These are phyloP conservation scores for Diutina pseudorugosa DNA, from an alignment of 1,139 yeast genomes.

Conservation along the genomic window DNA sequence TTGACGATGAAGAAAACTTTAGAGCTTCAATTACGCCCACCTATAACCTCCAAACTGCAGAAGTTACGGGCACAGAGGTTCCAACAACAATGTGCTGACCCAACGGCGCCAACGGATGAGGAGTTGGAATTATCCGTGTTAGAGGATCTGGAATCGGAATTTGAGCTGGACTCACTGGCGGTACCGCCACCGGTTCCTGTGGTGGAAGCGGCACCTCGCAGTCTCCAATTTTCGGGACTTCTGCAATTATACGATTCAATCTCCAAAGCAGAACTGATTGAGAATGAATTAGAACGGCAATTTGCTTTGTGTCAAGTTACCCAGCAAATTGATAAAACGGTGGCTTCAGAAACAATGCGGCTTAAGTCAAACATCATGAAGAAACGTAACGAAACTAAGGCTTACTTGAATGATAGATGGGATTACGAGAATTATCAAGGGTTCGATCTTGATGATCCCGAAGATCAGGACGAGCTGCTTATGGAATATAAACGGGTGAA, in stretches of 20 bases:
- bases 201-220: neutral
- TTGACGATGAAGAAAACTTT: conserved; percentile 20
- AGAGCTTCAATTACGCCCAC: conserved; percentile 19
- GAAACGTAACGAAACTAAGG: conserved; percentile 22
- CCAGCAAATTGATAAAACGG: conserved; percentile 20
- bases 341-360: conserved; percentile 23
- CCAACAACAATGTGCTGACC: neutral
- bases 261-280: conserved; percentile 23
- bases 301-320: conserved; percentile 30
- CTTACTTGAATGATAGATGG: conserved; percentile 25
- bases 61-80: conserved; percentile 8
- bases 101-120: neutral
- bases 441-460: conserved; percentile 39
- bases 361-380: conserved; percentile 21
- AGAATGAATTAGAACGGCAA: conserved; percentile 23
- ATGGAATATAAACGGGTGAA: conserved; percentile 48
- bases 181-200: conserved; percentile 3
- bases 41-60: conserved; percentile 26
- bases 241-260: conserved; percentile 19
- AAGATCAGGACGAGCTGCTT: conserved; percentile 34
- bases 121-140: conserved; percentile 1
- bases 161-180: conserved; percentile 4
- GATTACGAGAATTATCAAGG: conserved; percentile 48
- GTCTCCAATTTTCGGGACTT: neutral
- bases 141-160: conserved; percentile 1